Base-by-base conservation (phyloP, 2,329 filamentous ascomycete species). In the Calonectria leucothoes region DNA sequence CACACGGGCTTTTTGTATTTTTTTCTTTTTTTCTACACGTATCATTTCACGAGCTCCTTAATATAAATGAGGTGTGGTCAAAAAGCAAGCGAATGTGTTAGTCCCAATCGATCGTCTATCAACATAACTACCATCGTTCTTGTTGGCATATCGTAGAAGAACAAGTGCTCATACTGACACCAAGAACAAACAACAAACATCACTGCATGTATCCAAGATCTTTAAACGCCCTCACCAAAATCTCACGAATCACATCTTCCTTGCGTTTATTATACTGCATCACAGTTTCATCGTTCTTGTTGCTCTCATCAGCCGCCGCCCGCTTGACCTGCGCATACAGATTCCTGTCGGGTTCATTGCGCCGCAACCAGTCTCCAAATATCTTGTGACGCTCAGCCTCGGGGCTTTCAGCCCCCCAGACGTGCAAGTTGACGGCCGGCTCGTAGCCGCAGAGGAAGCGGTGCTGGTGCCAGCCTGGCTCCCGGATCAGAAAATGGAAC, bases 401-500 rank as follows among this genome's bases (percentile, higher is more conserved):
- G 0, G 86, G 81, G 29, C 80, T 85, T 2, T 83, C 83, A 1
- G 84, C 84, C 0, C 86, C 85, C 76, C 84, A 90, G 42, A 90
- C 86, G 74, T 90, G 88, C 66, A 90, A 55, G 74, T 90, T 89
- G 3, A 82, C 77, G 1, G 83, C 79, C 0, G 85, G 84, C 68
- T 84, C 82, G 39, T 83, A 78, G 25, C 66, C 71, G 70, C 75
- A 77, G 78, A 88, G 88, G 77, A 88, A 86, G 37, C 88, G 87
- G 75, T 90, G 89, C 48, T 85, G 80, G 72, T 89, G 82, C 87
- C 87, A 90, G 1, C 49, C 66, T 0, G 85, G 87, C 79, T 90
- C 87, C 23, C 89, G 84, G 0, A 84, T 17, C 1, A 88, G 80
- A 63, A 89, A 89, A 17, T 84, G 81, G 64, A 89, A 89, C 0